A percentile compares a stretch with the other conserved stretches of the same genome.
These are phyloP conservation scores for Fraxinus angustifolia DNA, from an alignment of 305 asterid genomes.

Conservation along the genomic window DNA sequence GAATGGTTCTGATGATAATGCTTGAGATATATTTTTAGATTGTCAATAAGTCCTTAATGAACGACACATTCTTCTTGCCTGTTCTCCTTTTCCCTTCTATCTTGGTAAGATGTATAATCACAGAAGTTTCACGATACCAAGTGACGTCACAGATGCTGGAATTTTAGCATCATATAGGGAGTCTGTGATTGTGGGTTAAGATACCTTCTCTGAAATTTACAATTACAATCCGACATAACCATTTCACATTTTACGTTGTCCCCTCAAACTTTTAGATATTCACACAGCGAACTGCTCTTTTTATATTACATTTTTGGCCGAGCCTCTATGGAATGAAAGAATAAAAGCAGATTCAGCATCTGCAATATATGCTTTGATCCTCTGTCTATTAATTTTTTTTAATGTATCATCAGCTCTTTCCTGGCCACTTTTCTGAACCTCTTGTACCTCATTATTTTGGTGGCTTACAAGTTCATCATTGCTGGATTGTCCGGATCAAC, in stretches of 20 bases:
- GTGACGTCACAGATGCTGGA: not conserved
- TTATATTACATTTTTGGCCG: not conserved
- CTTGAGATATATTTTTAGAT: not conserved
- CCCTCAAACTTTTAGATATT: not conserved
- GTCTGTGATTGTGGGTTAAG: not conserved
- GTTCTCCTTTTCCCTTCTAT: not conserved
- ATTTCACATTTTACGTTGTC: not conserved
- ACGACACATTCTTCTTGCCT: not conserved
- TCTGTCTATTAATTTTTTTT: not conserved
- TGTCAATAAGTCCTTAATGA: not conserved
- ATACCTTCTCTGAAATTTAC: not conserved
- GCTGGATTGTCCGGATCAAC: not conserved
- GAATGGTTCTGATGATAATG: not conserved
- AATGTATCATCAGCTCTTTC: not conserved
- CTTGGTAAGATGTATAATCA: not conserved
- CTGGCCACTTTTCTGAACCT: not conserved
- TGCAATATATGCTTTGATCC: not conserved
- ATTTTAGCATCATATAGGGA: not conserved
- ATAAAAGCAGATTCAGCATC: not conserved
- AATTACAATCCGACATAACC: not conserved
- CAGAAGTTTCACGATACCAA: not conserved
- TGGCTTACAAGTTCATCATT: not conserved
- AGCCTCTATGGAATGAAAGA: not conserved
- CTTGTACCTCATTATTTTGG: not conserved
- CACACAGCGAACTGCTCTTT: not conserved